Base-by-base conservation (phyloP, 2,329 filamentous ascomycete species). In the Trichoderma arundinaceum region DNA sequence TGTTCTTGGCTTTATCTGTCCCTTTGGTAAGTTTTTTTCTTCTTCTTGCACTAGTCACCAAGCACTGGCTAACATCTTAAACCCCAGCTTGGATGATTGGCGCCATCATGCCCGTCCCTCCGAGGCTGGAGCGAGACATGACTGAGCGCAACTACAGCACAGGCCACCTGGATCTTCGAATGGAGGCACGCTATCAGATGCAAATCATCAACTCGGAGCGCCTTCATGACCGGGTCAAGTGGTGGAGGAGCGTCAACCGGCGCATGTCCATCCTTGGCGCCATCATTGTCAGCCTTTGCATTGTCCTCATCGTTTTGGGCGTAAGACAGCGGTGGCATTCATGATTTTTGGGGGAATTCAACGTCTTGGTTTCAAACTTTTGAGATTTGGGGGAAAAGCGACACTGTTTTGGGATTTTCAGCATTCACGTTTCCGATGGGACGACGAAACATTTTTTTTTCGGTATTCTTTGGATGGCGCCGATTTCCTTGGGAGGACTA, bases 21-120 rank as follows among this genome's bases (percentile, higher is more conserved):
- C 92, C 6, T 83, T 92, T 67, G 82, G 88, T 90, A 79, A 77
- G 86, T 77, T 22, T 9, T 49, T 2, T n/a, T 43, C 22, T 4
- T 5, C 10, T 17, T 17, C 10, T 0, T 2, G 22, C 22, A 28
- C n/a, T n/a, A n/a, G 1, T n/a, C 12, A 0, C 5, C 8, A 12
- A 15, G 13, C 13, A 7, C 35, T 22, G 33, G 17, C 67, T 70
- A 68, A 74, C 67, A 56, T 46, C 10, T 58, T 19, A 44, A 56
- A 70, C 4, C 2, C 22, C n/a, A 90, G 90, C 89, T 64, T 96
- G 92, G 92, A 91, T 94, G 80, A 81, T 92, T 68, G 92, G 89
- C 1, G 86, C 92, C 1, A 83, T 94, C 62, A 80, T 95, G 12
- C 91, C 91, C 1, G 77, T 96, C 7, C 91, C 91, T 9, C 80